phyloP scores from a whole-genome alignment of 2,329 filamentous ascomycete genomes.

The Knufia fluminis region DNA sequence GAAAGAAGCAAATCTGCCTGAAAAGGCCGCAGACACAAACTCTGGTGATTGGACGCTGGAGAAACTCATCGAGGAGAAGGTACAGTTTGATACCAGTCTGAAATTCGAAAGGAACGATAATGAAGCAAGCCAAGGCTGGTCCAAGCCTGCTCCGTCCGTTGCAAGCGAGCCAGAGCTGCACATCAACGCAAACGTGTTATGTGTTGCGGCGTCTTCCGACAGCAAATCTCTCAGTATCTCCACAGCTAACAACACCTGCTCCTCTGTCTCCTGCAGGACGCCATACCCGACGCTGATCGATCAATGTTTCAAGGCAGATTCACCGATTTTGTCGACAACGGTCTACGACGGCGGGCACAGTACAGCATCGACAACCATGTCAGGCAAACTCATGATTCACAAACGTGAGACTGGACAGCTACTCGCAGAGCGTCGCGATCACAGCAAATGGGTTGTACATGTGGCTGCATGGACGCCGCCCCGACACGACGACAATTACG shows the following conservation, averaged over 20 bases:
- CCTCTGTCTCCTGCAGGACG: not conserved
- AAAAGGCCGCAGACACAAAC: constrained; percentile 37
- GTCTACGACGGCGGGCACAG: constrained; percentile 35
- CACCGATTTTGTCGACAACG: constrained; percentile 45
- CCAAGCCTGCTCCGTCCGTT: constrained; percentile 27
- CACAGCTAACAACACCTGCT: constrained; percentile 13
- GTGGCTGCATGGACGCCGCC: constrained; percentile 21
- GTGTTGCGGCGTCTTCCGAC: constrained; percentile 12
- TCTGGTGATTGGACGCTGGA: constrained; percentile 47
- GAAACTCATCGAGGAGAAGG: constrained; percentile 52
- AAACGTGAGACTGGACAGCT: constrained; percentile 32
- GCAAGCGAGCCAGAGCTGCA: constrained; percentile 15
- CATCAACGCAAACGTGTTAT: constrained; percentile 23
- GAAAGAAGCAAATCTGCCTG: constrained; percentile 45
- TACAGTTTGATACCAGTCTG: constrained; percentile 45
- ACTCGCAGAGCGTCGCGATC: constrained; percentile 43
- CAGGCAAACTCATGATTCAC: constrained; percentile 46
- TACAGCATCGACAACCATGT: constrained; percentile 50
- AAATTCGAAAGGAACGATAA: constrained; percentile 48
- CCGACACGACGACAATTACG: constrained; percentile 7
- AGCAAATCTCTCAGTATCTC: constrained; percentile 13
- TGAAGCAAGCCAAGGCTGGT: constrained; percentile 37
- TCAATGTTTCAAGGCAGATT: constrained; percentile 10
- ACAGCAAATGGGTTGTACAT: constrained; percentile 52
- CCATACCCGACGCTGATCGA: constrained; percentile 14